Base-by-base conservation (phyloP, 768 basidiomycete genomes). In the Coprinellus micaceus region DNA sequence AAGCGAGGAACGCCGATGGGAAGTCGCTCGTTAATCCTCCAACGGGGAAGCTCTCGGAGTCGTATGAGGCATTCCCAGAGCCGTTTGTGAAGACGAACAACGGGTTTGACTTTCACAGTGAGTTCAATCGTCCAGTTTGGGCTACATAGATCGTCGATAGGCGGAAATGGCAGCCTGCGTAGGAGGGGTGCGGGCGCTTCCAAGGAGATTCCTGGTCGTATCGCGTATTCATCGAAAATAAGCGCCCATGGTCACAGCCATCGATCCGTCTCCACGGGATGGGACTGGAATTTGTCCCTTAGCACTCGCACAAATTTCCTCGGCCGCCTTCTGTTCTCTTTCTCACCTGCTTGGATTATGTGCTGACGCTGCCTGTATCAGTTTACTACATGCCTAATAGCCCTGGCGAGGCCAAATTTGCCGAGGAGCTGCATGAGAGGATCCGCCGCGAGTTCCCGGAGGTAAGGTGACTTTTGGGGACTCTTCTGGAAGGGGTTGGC, bases 81-180 rank as follows among this genome's bases (percentile, higher is more conserved):
- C 85, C 83, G 5, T 82, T 88, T 54, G 69, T 71, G 45, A 56
- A 76, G 1, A 71, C 74, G 30, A 79, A 80, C 48, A 80, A 85
- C 47, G 86, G 82, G 0, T 88, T 89, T 60, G 87, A 89, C 67
- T 89, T 89, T 63, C 88, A 89, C 63, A 78, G 87, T 84, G 56
- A 69, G 84, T 64, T 22, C 33, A n/a, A 6, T 1, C 52, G 36
- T 30, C 47, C 25, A 51, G 19, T n/a, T n/a, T n/a, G n/a, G n/a
- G n/a, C n/a, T n/a, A n/a, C n/a, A n/a, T n/a, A n/a, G n/a, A n/a
- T n/a, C n/a, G n/a, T n/a, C n/a, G n/a, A n/a, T n/a, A n/a, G n/a
- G n/a, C n/a, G n/a, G n/a, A n/a, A n/a, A n/a, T n/a, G n/a, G n/a
- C n/a, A n/a, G n/a, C n/a, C n/a, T n/a, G n/a, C n/a, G n/a, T n/a